Percentiles rank a stretch among this genome's conserved stretches.
phyloP scores from a whole-genome alignment of 1,139 yeast genomes.

The Scheffersomyces illinoinensis region DNA sequence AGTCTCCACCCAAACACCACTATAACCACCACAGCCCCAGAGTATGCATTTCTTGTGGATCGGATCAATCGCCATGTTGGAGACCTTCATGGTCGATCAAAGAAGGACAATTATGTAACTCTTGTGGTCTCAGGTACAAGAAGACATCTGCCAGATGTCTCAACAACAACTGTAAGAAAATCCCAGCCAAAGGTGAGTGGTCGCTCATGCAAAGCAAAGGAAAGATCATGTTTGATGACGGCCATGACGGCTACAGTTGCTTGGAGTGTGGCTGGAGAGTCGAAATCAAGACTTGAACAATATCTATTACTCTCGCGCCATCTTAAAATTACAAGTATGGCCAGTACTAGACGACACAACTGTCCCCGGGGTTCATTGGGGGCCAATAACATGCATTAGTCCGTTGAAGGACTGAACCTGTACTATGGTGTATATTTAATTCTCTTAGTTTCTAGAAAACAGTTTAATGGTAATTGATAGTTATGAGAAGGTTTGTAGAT shows the following conservation, averaged over 20 bases:
- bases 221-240: slow-evolving; percentile 42
- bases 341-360: background rate
- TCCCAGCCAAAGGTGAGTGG: slow-evolving; percentile 97
- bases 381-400: background rate
- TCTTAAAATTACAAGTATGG: slow-evolving; percentile 6
- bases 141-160: slow-evolving; percentile 92
- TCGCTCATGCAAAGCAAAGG: slow-evolving; percentile 79
- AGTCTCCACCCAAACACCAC: slow-evolving; percentile 39
- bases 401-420: background rate
- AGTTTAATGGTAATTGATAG: background rate
- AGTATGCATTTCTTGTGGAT: slow-evolving; percentile 86
- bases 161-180: slow-evolving; percentile 71
- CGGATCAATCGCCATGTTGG: slow-evolving; percentile 97
- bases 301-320: slow-evolving; percentile 1
- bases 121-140: slow-evolving; percentile 92
- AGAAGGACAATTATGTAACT: slow-evolving; percentile 92
- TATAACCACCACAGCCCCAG: slow-evolving; percentile 40
- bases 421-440: background rate
- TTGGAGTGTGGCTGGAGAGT: slow-evolving; percentile 63
- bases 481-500: background rate
- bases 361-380: background rate
- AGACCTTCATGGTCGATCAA: slow-evolving; percentile 92
- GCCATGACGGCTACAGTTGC: slow-evolving; percentile 55
- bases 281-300: slow-evolving; percentile 30
- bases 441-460: background rate